Evolutionary conservation across 345 rosid species (phyloP), one percentile per base, ranked within the genome.

Genomic region (Linum lewisii): DNA sequence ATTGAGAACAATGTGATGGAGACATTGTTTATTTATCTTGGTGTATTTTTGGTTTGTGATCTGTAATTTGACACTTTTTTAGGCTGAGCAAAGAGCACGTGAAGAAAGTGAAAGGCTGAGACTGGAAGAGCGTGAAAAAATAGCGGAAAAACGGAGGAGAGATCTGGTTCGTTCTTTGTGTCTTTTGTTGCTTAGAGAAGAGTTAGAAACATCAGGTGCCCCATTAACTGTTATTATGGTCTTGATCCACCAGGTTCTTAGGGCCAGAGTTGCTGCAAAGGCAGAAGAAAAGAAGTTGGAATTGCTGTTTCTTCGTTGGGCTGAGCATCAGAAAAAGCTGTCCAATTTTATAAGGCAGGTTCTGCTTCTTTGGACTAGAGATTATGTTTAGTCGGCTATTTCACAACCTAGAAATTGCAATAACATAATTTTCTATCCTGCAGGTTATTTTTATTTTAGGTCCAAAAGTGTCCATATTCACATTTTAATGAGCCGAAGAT

Each of bases 371-470:
- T 54, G 22, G 25, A 38, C 24, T 47, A 26, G 14, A 19, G 50
- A 21, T n/a, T 22, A 11, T 53, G 24, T 42, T 18, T 50, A 23
- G 10, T 51, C 57, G 47, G 24, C 4, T 34, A 18, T 18, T 44
- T 37, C 18, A 38, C 20, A 10, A 18, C 34, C 3, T 45, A 49
- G 54, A 50, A 14, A 5, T 62, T 2, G 11, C 52, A 7, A 37
- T 73, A 63, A 59, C 71, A 3, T 64, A 26, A 54, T 72, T 47
- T 65, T 61, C 26, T 37, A n/a, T 38, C 53, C 53, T 76, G 96
- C 99, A 93, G 97, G 95, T 93, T 93, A 85, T 74, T 84, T 89
- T 89, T 85, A 81, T 78, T 80, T 92, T 84, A 82, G 90, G 99
- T 93, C 96, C 84, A 80, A 81, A 83, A 85, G 97, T 89, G 81